phyloP scores from a whole-genome alignment of 2,329 filamentous ascomycete genomes.

The Fusarium luffae region DNA sequence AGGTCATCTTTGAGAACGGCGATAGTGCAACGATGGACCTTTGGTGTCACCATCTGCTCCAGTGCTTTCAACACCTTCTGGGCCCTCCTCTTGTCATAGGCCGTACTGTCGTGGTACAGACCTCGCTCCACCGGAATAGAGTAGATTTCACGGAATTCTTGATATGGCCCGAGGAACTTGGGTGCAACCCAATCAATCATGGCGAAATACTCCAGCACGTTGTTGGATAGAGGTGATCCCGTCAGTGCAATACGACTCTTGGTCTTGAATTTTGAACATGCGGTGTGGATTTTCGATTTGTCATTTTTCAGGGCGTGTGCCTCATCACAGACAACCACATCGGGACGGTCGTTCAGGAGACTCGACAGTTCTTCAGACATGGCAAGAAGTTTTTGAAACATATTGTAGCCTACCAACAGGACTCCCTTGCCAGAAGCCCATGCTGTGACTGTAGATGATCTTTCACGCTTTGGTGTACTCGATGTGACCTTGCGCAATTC shows the following conservation, averaged over 20 bases:
- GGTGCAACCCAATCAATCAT: slow-evolving; percentile 91
- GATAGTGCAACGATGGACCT: slow-evolving; percentile 81
- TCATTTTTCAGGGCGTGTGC: slow-evolving; percentile 82
- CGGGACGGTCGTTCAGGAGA: slow-evolving; percentile 69
- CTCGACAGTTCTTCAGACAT: slow-evolving; percentile 50
- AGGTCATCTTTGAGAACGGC: slow-evolving; percentile 71
- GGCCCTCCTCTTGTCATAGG: slow-evolving; percentile 65
- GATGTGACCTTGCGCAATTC: slow-evolving; percentile 66
- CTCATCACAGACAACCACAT: slow-evolving; percentile 85
- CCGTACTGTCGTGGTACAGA: slow-evolving; percentile 72
- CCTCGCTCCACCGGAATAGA: slow-evolving; percentile 78
- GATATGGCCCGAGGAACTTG: slow-evolving; percentile 75
- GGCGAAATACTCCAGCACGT: slow-evolving; percentile 83
- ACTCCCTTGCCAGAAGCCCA: slow-evolving; percentile 78
- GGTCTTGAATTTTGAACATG: slow-evolving; percentile 71
- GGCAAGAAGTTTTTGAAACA: slow-evolving; percentile 64
- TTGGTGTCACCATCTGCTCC: slow-evolving; percentile 77
- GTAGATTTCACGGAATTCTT: slow-evolving; percentile 78
- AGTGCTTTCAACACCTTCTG: slow-evolving; percentile 76
- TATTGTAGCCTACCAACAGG: slow-evolving; percentile 78
- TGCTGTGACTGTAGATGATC: slow-evolving; percentile 58
- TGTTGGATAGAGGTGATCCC: slow-evolving; percentile 87
- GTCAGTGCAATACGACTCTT: slow-evolving; percentile 83
- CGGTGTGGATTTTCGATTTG: slow-evolving; percentile 61
- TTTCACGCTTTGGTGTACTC: slow-evolving; percentile 48